These are phyloP conservation scores for Atalantia buxifolia DNA, from an alignment of 345 rosid species.

Conservation along the genomic window DNA sequence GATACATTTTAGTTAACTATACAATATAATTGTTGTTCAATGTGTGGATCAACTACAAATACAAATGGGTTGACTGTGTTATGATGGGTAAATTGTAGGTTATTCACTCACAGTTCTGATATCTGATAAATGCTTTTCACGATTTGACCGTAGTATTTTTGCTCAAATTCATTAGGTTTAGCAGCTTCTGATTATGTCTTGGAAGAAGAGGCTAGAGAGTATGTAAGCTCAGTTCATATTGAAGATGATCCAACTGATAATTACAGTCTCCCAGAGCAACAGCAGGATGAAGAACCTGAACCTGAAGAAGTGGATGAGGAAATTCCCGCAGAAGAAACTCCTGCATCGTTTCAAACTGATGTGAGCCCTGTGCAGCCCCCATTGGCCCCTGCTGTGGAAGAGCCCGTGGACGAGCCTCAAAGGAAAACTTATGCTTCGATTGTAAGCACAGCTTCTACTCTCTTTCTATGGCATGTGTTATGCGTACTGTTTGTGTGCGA, in stretches of 20 bases:
- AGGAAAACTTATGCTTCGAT: constrained; percentile 89
- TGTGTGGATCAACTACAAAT: neutral
- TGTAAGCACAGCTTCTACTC: constrained; percentile 40
- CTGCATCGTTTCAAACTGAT: constrained; percentile 32
- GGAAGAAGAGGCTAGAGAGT: constrained; percentile 84
- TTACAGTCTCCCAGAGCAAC: constrained; percentile 61
- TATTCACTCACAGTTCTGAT: neutral
- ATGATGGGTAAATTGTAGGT: neutral
- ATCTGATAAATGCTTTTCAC: neutral
- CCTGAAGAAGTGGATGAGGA: constrained; percentile 61
- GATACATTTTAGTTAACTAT: neutral
- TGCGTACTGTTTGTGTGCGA: neutral
- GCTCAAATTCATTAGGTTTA: constrained; percentile 17
- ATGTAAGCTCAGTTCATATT: constrained; percentile 55
- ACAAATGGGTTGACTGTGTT: neutral
- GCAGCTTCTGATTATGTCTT: constrained; percentile 64
- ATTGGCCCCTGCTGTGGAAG: constrained; percentile 46
- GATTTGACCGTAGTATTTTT: neutral
- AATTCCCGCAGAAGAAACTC: constrained; percentile 51
- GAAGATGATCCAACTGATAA: constrained; percentile 73
- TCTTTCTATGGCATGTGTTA: neutral
- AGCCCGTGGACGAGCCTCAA: constrained; percentile 57
- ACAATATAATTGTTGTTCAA: neutral
- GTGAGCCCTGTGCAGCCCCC: constrained; percentile 46
- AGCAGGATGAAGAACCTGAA: constrained; percentile 56